Evolutionary conservation across 441 rosid species (phyloP).

Genomic region (Viola pubescens): DNA sequence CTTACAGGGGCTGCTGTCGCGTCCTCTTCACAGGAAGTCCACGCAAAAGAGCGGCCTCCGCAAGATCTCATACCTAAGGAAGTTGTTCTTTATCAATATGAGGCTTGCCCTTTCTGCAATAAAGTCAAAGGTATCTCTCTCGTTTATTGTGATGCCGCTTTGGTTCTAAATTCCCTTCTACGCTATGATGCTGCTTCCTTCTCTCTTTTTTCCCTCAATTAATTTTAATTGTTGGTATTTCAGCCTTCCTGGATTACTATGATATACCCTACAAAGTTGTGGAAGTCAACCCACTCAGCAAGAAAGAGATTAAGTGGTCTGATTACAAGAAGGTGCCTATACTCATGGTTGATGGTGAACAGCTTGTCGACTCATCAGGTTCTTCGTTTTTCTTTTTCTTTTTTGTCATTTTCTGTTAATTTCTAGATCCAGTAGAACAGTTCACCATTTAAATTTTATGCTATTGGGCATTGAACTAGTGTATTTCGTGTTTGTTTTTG

Average conservation of each 20-base stretch:
- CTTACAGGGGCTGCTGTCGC: conserved; percentile 41
- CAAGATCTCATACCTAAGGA: conserved; percentile 45
- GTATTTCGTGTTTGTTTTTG: conserved; percentile 13
- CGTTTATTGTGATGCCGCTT: neutral
- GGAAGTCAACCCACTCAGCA: conserved; percentile 73
- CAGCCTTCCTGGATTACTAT: conserved; percentile 74
- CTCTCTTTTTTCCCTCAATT: neutral
- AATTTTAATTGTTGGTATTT: neutral
- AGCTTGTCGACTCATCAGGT: conserved; percentile 85
- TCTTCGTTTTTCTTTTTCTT: neutral
- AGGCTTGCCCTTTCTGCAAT: conserved; percentile 93
- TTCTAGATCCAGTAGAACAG: neutral
- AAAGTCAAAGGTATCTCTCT: conserved; percentile 61
- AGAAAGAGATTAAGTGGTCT: conserved; percentile 90
- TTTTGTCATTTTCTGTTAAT: neutral
- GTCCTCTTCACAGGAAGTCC: conserved; percentile 39
- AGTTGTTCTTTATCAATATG: conserved; percentile 76
- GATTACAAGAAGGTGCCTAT: conserved; percentile 84
- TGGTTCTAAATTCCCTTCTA: neutral
- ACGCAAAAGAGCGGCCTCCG: conserved; percentile 40
- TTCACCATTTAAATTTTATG: neutral
- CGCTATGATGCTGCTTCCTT: neutral
- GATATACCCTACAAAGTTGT: conserved; percentile 70
- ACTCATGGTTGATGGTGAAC: conserved; percentile 61
- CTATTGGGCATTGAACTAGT: neutral